A percentile compares a stretch with the other conserved stretches of the same genome.
These are phyloP conservation scores for Oleoguttula mirabilis DNA, from an alignment of 495 filamentous ascomycete species.

Conservation along the genomic window DNA sequence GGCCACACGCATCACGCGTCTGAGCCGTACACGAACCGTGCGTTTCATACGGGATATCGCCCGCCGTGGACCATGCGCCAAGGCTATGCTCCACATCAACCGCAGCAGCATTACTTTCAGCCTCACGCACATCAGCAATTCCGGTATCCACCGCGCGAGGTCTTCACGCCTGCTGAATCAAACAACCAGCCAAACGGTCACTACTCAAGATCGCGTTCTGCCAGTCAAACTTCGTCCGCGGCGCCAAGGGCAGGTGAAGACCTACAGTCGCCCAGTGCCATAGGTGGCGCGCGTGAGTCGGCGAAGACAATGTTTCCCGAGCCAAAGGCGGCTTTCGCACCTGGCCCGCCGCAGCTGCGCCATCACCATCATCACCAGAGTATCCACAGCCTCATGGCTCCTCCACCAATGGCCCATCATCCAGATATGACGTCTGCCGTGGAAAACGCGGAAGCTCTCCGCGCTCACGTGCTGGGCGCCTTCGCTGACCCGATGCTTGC, in stretches of 20 bases:
- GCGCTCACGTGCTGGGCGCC: constrained; percentile 22
- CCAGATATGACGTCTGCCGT: not conserved
- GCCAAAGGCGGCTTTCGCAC: not conserved
- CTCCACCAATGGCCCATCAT: constrained; percentile 1
- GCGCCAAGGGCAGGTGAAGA: not conserved
- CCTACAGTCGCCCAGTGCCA: not conserved
- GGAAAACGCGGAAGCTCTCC: constrained; percentile 16
- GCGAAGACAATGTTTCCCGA: not conserved
- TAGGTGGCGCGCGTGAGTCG: not conserved
- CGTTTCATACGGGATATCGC: not conserved
- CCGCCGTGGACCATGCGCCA: constrained; percentile 3
- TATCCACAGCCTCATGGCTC: not conserved
- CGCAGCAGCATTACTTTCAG: not conserved
- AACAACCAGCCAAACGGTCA: constrained; percentile 1
- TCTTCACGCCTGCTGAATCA: constrained; percentile 9
- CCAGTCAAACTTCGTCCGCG: constrained; percentile 4
- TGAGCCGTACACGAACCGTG: constrained; percentile 10
- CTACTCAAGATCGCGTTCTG: constrained; percentile 5
- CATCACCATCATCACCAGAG: constrained; percentile 1
- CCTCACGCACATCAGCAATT: constrained; percentile 2
- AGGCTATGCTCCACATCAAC: not conserved
- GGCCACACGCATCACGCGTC: constrained; percentile 25
- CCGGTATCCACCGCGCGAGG: constrained; percentile 13
- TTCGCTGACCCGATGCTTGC: constrained; percentile 25
- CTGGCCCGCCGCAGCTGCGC: not conserved